Conservation (phyloP, 148 eudicot genomes). For the Polygonum maritimum region DNA sequence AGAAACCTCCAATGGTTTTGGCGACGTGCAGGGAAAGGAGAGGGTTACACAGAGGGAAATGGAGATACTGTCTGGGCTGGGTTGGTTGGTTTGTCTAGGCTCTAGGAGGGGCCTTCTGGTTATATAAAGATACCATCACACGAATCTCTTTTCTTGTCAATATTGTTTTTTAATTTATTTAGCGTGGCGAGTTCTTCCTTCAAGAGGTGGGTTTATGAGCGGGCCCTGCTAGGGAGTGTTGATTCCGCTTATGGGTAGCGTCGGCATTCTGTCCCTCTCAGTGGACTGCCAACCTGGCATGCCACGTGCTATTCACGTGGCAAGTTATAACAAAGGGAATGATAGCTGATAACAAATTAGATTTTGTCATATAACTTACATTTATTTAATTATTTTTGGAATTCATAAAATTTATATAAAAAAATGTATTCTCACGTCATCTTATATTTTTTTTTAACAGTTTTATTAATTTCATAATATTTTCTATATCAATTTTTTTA, state of each 20-base stretch:
- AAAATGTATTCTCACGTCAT: too few relatives aligned
- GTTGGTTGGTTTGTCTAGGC: neutral
- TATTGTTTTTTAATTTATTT: neutral
- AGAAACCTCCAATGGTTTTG: neutral
- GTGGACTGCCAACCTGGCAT: neutral
- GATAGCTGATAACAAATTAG: too few relatives aligned
- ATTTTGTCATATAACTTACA: too few relatives aligned
- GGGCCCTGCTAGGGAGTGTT: neutral
- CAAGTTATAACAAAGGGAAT: too few relatives aligned
- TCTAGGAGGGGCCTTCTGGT: neutral
- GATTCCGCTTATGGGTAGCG: constrained; percentile 2
- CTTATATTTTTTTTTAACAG: too few relatives aligned
- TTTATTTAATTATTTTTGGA: too few relatives aligned
- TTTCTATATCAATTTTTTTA: too few relatives aligned
- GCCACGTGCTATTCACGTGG: neutral
- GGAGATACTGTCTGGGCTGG: constrained; percentile 7
- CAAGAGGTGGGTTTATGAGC: neutral
- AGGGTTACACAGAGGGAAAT: neutral
- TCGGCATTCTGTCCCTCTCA: constrained; percentile 1
- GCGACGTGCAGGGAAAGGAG: neutral
- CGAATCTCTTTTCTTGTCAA: neutral
- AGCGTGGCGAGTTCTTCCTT: constrained; percentile 2
- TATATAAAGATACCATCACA: neutral
- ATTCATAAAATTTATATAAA: too few relatives aligned
- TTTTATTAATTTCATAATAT: too few relatives aligned